Conservation (phyloP, 164 flowering plant species). For the Cinnamomum chago region DNA sequence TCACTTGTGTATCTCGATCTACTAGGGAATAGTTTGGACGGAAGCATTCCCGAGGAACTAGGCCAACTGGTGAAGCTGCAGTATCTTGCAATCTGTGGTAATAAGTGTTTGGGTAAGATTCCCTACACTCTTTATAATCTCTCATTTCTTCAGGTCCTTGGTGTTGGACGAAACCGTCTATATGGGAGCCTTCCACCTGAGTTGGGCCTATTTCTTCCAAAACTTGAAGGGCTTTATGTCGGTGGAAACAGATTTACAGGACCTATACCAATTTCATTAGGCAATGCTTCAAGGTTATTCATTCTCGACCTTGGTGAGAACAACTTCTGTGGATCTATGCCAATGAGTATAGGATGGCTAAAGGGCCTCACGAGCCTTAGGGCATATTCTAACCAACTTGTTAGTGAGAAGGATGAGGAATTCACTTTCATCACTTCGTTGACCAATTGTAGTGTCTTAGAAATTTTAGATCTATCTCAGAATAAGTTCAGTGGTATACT, state of each 20-base stretch:
- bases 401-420: background rate
- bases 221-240: no score
- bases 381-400: background rate
- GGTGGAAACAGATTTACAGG: background rate
- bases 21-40: background rate
- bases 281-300: background rate
- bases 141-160: no score
- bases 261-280: background rate
- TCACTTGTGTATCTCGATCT: constrained; percentile 38
- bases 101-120: background rate
- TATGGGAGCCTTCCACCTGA: no score
- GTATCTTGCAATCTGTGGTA: background rate
- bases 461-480: rapidly evolving
- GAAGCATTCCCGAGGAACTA: background rate
- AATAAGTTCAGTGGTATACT: background rate
- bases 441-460: background rate
- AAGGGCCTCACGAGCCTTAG: background rate
- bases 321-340: background rate
- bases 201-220: no score
- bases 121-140: background rate
- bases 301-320: background rate
- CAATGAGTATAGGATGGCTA: background rate
- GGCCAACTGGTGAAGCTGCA: background rate
- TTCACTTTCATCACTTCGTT: background rate
- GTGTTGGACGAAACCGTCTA: no score